These are phyloP conservation scores for Apodospora peruviana DNA, from an alignment of 495 filamentous ascomycete species.

Conservation along the genomic window DNA sequence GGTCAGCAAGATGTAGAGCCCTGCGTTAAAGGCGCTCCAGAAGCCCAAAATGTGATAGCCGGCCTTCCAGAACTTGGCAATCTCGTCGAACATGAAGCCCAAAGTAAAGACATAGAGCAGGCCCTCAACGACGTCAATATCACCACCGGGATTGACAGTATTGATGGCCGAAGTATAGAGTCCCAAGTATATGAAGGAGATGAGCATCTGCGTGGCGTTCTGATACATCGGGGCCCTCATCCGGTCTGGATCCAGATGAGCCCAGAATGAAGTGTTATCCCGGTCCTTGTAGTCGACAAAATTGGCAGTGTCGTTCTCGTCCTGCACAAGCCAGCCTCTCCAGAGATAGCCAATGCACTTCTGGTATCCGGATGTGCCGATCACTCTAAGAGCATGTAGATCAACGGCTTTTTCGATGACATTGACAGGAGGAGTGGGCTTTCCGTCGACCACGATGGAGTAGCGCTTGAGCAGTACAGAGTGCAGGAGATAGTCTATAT, in stretches of 20 bases:
- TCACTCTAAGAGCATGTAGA: constrained; percentile 79
- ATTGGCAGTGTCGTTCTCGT: constrained; percentile 77
- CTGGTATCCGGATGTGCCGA: constrained; percentile 90
- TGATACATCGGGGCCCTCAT: constrained; percentile 92
- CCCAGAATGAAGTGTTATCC: constrained; percentile 65
- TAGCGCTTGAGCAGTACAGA: constrained; percentile 87
- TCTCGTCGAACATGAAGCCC: constrained; percentile 87
- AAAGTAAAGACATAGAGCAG: constrained; percentile 87
- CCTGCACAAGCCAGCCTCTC: constrained; percentile 93
- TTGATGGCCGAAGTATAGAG: constrained; percentile 91
- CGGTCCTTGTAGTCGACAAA: constrained; percentile 81
- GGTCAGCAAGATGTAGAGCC: constrained; percentile 70
- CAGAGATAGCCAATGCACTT: constrained; percentile 87
- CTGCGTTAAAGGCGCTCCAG: constrained; percentile 90
- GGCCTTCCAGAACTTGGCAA: constrained; percentile 85
- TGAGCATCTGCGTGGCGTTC: constrained; percentile 76
- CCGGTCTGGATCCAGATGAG: constrained; percentile 85
- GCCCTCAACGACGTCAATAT: constrained; percentile 79
- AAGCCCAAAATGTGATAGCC: constrained; percentile 84
- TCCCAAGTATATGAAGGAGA: constrained; percentile 74
- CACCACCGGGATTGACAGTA: constrained; percentile 69
- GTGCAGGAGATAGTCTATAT: constrained; percentile 70
- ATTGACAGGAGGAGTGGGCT: constrained; percentile 70
- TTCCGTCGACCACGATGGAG: constrained; percentile 66
- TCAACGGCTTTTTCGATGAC: constrained; percentile 90